Evolutionary conservation across 106 monocot species (phyloP).

Genomic region (Apostasia shenzhenica): DNA sequence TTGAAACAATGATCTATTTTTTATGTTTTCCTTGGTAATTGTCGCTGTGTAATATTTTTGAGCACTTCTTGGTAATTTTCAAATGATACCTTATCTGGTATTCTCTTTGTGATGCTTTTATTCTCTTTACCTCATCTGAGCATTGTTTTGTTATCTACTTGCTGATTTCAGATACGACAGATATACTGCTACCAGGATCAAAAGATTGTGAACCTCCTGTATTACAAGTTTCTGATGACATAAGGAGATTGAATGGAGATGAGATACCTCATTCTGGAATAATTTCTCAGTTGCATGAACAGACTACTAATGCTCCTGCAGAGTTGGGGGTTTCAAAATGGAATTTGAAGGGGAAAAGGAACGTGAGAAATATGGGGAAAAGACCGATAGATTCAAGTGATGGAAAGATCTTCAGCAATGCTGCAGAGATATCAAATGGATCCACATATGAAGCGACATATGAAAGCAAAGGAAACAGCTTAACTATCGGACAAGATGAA

Average conservation of each 20-base stretch:
- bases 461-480: conserved; percentile 12
- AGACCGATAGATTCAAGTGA: conserved; percentile 12
- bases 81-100: too few species aligned
- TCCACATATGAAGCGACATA: conserved; percentile 3
- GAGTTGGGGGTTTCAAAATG: conserved; percentile 61
- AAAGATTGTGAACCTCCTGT: conserved; percentile 7
- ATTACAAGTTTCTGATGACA: conserved; percentile 9
- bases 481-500: conserved; percentile 7
- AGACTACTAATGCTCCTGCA: conserved; percentile 20
- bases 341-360: conserved; percentile 88
- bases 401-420: conserved; percentile 4
- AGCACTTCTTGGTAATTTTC: too few species aligned
- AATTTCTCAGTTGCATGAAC: conserved; percentile 13
- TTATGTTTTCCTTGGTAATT: too few species aligned
- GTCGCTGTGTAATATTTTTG: too few species aligned
- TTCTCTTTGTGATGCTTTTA: too few species aligned
- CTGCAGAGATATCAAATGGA: conserved; percentile 11
- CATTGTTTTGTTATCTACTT: too few species aligned
- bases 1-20: too few species aligned
- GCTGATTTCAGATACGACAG: conserved; percentile 11
- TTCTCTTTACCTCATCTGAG: too few species aligned
- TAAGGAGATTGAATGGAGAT: conserved; percentile 6
- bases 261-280: conserved; percentile 16
- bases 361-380: conserved; percentile 50
- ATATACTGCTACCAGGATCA: conserved; percentile 3